Percentiles rank a stretch among this genome's conserved stretches.
Conservation (phyloP, 345 rosid species). For the Pistacia vera region DNA sequence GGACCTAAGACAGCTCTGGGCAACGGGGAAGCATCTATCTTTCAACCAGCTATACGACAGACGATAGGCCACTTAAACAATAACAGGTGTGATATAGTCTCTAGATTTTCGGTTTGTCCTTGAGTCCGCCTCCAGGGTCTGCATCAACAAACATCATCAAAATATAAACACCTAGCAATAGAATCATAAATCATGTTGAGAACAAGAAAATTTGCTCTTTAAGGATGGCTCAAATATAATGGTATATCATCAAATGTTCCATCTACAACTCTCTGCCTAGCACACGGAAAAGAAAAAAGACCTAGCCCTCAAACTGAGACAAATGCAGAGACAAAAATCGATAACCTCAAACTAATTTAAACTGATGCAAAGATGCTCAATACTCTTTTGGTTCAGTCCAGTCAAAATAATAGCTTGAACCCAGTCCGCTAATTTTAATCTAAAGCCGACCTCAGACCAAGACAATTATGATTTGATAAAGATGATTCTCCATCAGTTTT, state of each 20-base stretch:
- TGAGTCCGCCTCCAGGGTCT: constrained; percentile 73
- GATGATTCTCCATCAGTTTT: background rate
- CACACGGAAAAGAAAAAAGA: background rate
- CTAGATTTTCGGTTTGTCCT: constrained; percentile 82
- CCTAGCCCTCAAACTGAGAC: background rate
- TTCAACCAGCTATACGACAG: constrained; percentile 63
- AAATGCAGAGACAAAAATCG: background rate
- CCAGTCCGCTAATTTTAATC: background rate
- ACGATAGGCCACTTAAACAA: constrained; percentile 90
- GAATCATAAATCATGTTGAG: no score
- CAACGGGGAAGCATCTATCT: constrained; percentile 55
- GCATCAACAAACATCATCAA: constrained; percentile 17
- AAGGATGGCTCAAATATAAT: background rate
- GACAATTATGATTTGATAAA: background rate
- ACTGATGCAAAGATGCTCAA: background rate
- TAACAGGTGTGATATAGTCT: constrained; percentile 96
- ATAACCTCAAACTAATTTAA: background rate
- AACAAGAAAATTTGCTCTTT: background rate
- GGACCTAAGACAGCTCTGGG: constrained; percentile 65
- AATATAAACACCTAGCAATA: background rate
- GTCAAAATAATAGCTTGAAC: background rate
- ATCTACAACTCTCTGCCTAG: background rate
- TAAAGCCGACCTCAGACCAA: background rate
- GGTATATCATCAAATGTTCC: background rate
- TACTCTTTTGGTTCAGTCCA: background rate